phyloP scores from a whole-genome alignment of 768 basidiomycete species.

The Dentipellis sp. region DNA sequence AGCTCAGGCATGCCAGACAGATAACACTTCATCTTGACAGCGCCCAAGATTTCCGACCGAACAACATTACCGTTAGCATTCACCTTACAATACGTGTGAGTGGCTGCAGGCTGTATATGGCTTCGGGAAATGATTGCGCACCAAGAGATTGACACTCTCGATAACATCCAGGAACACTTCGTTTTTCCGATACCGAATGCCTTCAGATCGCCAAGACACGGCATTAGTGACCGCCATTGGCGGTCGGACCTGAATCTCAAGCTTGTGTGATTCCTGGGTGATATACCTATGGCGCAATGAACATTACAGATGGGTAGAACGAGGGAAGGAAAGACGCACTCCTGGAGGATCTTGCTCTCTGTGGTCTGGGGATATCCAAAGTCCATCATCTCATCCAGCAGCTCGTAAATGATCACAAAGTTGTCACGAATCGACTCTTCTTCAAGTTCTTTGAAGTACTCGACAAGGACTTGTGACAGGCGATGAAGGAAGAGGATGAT shows the following conservation, averaged over 20 bases:
- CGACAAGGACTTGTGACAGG: conserved; percentile 83
- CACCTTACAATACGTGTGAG: conserved; percentile 41
- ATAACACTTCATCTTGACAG: conserved; percentile 99
- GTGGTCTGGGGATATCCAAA: conserved; percentile 99
- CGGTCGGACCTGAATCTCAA: conserved; percentile 76
- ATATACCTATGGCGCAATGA: conserved; percentile 59
- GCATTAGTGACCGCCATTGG: conserved; percentile 98
- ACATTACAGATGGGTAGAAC: neutral
- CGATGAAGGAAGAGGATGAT: conserved; percentile 95
- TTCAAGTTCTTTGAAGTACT: conserved; percentile 99
- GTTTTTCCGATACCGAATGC: conserved; percentile 95
- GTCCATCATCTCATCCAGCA: conserved; percentile 99
- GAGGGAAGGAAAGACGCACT: conserved; percentile 32
- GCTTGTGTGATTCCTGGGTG: conserved; percentile 96
- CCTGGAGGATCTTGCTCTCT: conserved; percentile 97
- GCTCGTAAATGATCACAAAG: conserved; percentile 98
- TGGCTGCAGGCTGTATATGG: too few relatives aligned
- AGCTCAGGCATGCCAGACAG: conserved; percentile 99
- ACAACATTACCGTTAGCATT: conserved; percentile 97
- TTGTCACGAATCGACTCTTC: conserved; percentile 99
- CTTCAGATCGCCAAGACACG: conserved; percentile 97
- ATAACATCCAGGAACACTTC: conserved; percentile 99
- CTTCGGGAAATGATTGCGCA: conserved; percentile 25
- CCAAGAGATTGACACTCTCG: conserved; percentile 93
- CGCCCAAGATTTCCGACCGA: conserved; percentile 95